Base-by-base conservation (phyloP, 1,284 basidiomycete genomes). In the Apiotrichum montevideense region DNA sequence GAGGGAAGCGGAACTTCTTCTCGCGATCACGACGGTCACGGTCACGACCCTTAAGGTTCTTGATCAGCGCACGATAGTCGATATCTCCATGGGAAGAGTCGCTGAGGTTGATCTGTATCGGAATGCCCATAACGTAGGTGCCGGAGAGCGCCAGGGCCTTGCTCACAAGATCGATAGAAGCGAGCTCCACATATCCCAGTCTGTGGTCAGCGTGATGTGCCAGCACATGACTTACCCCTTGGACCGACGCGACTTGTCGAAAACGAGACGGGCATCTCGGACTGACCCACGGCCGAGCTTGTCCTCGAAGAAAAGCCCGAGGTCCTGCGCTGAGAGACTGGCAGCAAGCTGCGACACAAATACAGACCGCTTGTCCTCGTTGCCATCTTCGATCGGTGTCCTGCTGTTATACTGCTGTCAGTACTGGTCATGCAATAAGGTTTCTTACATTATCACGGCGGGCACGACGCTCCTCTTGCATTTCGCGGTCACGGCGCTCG, bases 271-370 rank as follows among this genome's bases (percentile, higher is more conserved):
- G 15, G 94, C 91, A 69, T 98, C 95, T 79, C 92, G 85, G 3
- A 99, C 95, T 34, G 88, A 85, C 45, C 87, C 86, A 76, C 90
- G 88, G 33, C 93, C 93, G 37, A 97, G 82, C 75, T 91, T 93
- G 74, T 96, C 90, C 81, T 98, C 95, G 73, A 99, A 98, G 81
- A 99, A 98, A 78, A 95, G 90, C 62, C 93, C 93, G 74, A 99
- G 81, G 80, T 98, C 95, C 71, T 90, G 84, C 70, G 93, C 91
- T 57, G 91, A 95, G 73, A 98, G 85, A 70, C 91, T 85, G 57
- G 92, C 90, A 66, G 95, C 90, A 72, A 99, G 86, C 79, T 98
- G 95, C 68, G 93, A 94, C 74, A 97, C 93, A 79, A 98, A 98
- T 64, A 98, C 90, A 66, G 95, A 97, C 35, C 46, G 46, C 46